These are phyloP conservation scores for Monotropa hypopitys DNA, from an alignment of 179 eudicot species.

Conservation along the genomic window DNA sequence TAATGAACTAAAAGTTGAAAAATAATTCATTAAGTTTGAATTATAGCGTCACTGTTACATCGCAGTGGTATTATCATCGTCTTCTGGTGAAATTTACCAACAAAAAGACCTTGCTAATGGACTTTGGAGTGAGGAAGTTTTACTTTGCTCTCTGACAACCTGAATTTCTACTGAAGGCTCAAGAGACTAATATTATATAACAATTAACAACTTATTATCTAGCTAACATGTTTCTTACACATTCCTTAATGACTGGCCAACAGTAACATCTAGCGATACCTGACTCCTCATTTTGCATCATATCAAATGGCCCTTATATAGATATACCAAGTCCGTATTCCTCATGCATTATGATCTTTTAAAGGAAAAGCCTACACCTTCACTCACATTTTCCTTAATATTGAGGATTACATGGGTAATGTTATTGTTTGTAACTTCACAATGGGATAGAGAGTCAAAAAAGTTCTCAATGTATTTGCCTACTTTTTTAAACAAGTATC, in stretches of 20 bases:
- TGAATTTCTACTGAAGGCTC: background rate
- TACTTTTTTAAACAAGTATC: background rate
- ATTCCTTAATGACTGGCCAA: background rate
- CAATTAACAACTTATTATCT: background rate
- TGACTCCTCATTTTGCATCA: background rate
- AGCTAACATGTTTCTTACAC: background rate
- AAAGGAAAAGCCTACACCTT: background rate
- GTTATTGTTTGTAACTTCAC: no score
- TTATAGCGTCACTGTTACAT: background rate
- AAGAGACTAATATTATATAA: background rate
- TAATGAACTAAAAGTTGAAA: background rate
- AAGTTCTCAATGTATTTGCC: background rate
- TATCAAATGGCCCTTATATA: background rate
- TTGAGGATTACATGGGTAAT: no score
- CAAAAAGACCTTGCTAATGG: background rate
- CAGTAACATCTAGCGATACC: background rate
- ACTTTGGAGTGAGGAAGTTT: background rate
- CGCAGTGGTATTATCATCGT: background rate
- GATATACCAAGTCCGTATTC: background rate
- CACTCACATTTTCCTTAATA: background rate
- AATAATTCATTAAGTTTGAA: background rate
- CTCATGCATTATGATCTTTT: background rate
- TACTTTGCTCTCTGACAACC: background rate
- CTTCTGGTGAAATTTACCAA: background rate
- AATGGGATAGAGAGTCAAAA: background rate